These are phyloP conservation scores for Diaporthe amygdali DNA, from an alignment of 2,329 filamentous ascomycete species.

Conservation along the genomic window DNA sequence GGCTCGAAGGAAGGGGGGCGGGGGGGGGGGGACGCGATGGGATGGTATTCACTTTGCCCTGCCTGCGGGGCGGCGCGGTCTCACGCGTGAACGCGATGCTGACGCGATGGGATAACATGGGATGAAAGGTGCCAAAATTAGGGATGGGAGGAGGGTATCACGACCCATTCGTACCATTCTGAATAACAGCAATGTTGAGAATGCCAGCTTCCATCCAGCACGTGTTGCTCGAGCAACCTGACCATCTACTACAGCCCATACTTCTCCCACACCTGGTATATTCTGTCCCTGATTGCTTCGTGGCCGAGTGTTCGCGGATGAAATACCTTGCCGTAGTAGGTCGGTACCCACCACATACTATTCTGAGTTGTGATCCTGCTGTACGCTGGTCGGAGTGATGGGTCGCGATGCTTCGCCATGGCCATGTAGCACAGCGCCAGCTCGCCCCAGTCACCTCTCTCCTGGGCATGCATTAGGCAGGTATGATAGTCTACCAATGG, in stretches of 20 bases:
- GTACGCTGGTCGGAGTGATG: conserved; percentile 37
- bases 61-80: not conserved
- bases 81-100: not conserved
- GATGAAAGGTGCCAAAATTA: not conserved
- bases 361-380: conserved; percentile 34
- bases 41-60: not conserved
- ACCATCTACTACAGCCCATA: conserved; percentile 17
- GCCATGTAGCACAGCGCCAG: conserved; percentile 51
- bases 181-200: not conserved
- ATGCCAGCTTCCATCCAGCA: not conserved
- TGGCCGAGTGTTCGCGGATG: conserved; percentile 48
- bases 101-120: not conserved
- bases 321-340: conserved; percentile 51
- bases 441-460: conserved; percentile 48
- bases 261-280: conserved; percentile 38
- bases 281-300: conserved; percentile 39
- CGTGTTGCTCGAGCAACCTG: not conserved
- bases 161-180: not conserved
- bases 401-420: conserved; percentile 41
- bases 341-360: conserved; percentile 53
- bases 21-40: not conserved
- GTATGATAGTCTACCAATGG: conserved; percentile 41
- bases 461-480: conserved; percentile 41
- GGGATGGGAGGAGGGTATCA: not conserved
- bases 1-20: not conserved